Conservation (phyloP, 2,329 filamentous ascomycete species). For the Alternaria triticimaculans region DNA sequence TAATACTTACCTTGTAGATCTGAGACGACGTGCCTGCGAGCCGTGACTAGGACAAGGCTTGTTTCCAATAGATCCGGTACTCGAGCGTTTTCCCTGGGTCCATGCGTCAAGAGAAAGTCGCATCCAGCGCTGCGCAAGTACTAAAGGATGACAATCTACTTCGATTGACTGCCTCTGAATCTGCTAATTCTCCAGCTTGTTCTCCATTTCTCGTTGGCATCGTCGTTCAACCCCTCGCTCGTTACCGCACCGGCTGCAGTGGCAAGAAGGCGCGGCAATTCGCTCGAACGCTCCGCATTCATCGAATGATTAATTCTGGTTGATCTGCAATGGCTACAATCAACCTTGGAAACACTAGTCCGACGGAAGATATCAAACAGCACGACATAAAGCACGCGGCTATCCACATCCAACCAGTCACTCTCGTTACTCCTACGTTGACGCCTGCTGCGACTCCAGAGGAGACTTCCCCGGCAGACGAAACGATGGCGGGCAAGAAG, state of each 20-base stretch:
- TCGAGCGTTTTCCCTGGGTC: slow-evolving; percentile 37
- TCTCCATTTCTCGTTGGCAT: slow-evolving; percentile 12
- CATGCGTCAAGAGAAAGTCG: slow-evolving; percentile 38
- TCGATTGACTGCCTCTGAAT: slow-evolving; percentile 20
- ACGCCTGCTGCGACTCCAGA: slow-evolving; percentile 41
- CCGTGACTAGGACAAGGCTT: slow-evolving; percentile 47
- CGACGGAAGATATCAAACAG: slow-evolving; percentile 30
- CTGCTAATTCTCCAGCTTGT: slow-evolving; percentile 18
- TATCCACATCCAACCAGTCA: slow-evolving; percentile 39
- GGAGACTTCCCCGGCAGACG: slow-evolving; percentile 30
- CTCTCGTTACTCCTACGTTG: slow-evolving; percentile 33
- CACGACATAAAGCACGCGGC: slow-evolving; percentile 43
- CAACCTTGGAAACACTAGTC: slow-evolving; percentile 37
- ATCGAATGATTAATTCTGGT: slow-evolving; percentile 22
- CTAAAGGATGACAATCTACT: slow-evolving; percentile 49
- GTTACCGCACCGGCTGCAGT: slow-evolving; percentile 18
- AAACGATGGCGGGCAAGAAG: slow-evolving; percentile 44
- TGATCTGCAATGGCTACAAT: slow-evolving; percentile 42
- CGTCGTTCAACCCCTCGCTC: slow-evolving; percentile 2
- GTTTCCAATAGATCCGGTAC: slow-evolving; percentile 48
- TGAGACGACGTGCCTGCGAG: slow-evolving; percentile 38
- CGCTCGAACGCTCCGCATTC: slow-evolving; percentile 32
- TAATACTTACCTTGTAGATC: slow-evolving; percentile 34
- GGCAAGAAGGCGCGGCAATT: slow-evolving; percentile 36
- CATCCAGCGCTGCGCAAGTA: slow-evolving; percentile 32